These are phyloP conservation scores for Neolentinus lepideus DNA, from an alignment of 1,284 basidiomycete genomes.

Conservation along the genomic window DNA sequence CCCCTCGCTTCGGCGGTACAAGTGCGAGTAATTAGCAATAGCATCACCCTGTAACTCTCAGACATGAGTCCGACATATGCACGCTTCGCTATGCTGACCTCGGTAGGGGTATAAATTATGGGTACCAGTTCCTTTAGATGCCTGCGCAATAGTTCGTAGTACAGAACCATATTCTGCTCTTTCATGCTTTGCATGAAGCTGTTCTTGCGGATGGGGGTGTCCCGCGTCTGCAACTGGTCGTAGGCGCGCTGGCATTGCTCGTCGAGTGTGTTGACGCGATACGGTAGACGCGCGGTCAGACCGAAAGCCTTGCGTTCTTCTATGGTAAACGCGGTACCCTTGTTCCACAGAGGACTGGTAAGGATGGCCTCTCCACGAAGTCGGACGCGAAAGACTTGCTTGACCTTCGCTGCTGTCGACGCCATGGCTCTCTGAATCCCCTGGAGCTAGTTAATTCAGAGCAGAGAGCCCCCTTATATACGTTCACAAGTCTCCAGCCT, in stretches of 20 bases:
- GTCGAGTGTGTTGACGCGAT: conserved; percentile 67
- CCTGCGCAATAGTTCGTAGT: conserved; percentile 54
- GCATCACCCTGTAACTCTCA: conserved; percentile 56
- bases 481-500: too few relatives aligned
- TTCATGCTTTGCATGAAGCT: conserved; percentile 67
- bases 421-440: background rate
- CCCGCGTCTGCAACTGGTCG: conserved; percentile 47
- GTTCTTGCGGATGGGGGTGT: conserved; percentile 56
- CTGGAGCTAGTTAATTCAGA: too few relatives aligned
- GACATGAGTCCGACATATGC: background rate
- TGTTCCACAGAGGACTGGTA: conserved; percentile 62
- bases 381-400: conserved; percentile 33
- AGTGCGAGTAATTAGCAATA: conserved; percentile 73
- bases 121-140: conserved; percentile 72
- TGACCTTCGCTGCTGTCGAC: background rate
- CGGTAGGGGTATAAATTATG: conserved; percentile 69
- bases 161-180: conserved; percentile 71
- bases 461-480: too few relatives aligned
- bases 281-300: conserved; percentile 73
- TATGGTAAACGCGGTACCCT: conserved; percentile 66
- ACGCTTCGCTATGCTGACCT: too few relatives aligned
- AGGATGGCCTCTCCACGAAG: conserved; percentile 55
- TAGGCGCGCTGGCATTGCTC: conserved; percentile 71
- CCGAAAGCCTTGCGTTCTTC: conserved; percentile 66
- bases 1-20: conserved; percentile 71